Conservation (phyloP, 208 protist genomes). For the Trypanosoma melophagium region DNA sequence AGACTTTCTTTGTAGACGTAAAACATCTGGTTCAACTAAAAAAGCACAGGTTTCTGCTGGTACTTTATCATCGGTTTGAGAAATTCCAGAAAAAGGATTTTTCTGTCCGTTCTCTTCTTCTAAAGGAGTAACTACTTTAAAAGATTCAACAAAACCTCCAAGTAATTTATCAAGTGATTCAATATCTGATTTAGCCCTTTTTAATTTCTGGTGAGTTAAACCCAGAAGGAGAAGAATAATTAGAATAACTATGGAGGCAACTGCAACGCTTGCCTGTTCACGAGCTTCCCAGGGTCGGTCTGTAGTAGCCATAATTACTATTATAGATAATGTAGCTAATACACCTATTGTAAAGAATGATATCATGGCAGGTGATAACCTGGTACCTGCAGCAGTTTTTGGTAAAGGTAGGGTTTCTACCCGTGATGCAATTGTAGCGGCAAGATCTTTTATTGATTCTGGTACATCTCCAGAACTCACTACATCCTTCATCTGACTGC, state of each 20-base stretch:
- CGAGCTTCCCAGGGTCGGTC: not conserved
- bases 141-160: conserved; percentile 4
- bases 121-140: not conserved
- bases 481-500: conserved; percentile 1
- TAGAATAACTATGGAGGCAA: not conserved
- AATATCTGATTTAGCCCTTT: conserved; percentile 17
- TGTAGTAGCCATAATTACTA: not conserved
- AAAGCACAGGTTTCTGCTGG: not conserved
- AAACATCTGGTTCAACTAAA: conserved; percentile 9
- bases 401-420: not conserved
- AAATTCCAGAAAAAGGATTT: conserved; percentile 2
- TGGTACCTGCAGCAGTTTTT: not conserved
- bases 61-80: not conserved
- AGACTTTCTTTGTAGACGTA: conserved; percentile 22
- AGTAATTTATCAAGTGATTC: conserved; percentile 6
- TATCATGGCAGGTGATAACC: conserved; percentile 13
- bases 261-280: conserved; percentile 5
- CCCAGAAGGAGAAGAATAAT: conserved; percentile 9
- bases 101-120: not conserved
- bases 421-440: not conserved
- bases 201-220: conserved; percentile 11
- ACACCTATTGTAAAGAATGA: conserved; percentile 6
- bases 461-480: not conserved
- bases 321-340: not conserved
- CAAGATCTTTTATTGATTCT: conserved; percentile 7